These are phyloP conservation scores for Megacollybia platyphylla DNA, from an alignment of 1,284 basidiomycete species.

Conservation along the genomic window DNA sequence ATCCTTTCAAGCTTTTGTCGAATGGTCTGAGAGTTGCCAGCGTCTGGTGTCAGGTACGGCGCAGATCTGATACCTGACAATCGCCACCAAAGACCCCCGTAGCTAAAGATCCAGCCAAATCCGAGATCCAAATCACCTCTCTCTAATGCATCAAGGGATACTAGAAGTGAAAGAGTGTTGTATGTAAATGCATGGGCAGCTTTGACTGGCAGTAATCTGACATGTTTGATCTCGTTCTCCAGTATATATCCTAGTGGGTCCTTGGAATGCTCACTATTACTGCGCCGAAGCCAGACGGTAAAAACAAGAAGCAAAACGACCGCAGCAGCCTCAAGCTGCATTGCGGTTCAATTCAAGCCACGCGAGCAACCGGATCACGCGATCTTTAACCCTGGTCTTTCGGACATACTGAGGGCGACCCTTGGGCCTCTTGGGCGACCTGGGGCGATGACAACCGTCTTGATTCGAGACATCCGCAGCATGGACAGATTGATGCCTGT, in stretches of 20 bases:
- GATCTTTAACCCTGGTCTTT: no score
- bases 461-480: no score
- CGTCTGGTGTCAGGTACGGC: conserved; percentile 29
- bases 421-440: no score
- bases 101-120: conserved; percentile 39
- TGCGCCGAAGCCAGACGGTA: no score
- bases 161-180: conserved; percentile 46
- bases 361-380: no score
- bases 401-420: no score
- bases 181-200: conserved; percentile 53
- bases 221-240: conserved; percentile 41
- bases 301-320: no score
- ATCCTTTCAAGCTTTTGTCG: conserved; percentile 8
- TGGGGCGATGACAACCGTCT: no score
- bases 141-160: conserved; percentile 51
- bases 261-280: neutral
- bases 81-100: conserved; percentile 27
- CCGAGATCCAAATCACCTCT: conserved; percentile 31
- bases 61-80: conserved; percentile 33
- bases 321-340: no score
- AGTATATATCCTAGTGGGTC: conserved; percentile 30
- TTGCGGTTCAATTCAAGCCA: no score
- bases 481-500: no score
- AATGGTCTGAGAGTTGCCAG: conserved; percentile 9
- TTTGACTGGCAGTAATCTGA: conserved; percentile 38